Evolutionary conservation across 257 asterid genomes (phyloP).

Genomic region (Solanum rostratum): DNA sequence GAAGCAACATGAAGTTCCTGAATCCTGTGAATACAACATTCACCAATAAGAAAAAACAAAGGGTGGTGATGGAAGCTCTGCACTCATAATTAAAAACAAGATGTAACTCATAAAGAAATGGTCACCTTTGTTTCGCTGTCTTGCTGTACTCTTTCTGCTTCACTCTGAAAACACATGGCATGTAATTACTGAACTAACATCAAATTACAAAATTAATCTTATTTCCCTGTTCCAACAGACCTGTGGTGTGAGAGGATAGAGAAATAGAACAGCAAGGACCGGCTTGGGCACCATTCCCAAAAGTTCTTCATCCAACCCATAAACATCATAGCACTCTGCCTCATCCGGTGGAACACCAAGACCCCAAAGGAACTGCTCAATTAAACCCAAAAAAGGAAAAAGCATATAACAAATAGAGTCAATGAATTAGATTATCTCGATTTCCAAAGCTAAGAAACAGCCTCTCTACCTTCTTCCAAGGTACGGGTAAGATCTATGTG

Average conservation of each 20-base stretch:
- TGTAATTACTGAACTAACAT: neutral
- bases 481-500: neutral
- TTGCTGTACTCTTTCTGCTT: constrained; percentile 68
- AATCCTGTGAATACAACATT: neutral
- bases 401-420: neutral
- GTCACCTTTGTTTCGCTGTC: constrained; percentile 48
- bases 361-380: constrained; percentile 79
- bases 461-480: neutral
- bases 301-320: constrained; percentile 87
- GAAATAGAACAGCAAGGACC: constrained; percentile 76
- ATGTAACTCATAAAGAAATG: neutral
- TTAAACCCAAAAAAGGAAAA: neutral
- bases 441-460: neutral
- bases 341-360: constrained; percentile 67
- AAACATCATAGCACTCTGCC: constrained; percentile 89
- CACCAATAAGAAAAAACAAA: neutral
- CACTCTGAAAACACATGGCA: constrained; percentile 43
- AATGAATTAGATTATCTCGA: neutral
- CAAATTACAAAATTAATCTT: neutral
- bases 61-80: neutral
- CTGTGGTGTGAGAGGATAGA: constrained; percentile 69
- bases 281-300: constrained; percentile 94
- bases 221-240: constrained; percentile 15
- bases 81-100: neutral
- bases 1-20: neutral